Evolutionary conservation across 2,329 filamentous ascomycete genomes (phyloP), one percentile per base, ranked within the genome.

Genomic region (Penicillium sp.): DNA sequence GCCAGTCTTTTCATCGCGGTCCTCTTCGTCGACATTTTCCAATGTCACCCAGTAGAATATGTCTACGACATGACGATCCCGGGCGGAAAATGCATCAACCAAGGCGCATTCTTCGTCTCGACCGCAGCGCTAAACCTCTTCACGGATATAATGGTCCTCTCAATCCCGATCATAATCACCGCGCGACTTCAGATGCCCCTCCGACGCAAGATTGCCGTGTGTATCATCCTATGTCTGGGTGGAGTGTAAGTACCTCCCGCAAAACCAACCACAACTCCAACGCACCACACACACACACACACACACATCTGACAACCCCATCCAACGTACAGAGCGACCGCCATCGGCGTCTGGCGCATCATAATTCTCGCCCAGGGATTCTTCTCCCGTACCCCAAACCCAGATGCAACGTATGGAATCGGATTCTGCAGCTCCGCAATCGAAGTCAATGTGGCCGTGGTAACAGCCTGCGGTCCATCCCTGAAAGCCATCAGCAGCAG

Each of bases 131-230:
- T 68, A 1, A 66, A 69, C 34, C 60, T 73, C n/a, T 62, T 72
- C 50, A 72, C 70, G 3, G 70, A 73, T 29, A 14, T 69, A 2
- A 52, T 72, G 35, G 66, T 73, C 1, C 48, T 73, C 2, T 58
- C 64, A 0, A 67, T 73, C 8, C 71, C 71, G 1, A 63, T 66
- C n/a, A 60, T 69, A 20, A 71, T 72, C 22, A 69, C 66, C 31
- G 69, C 61, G 49, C 57, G 55, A 6, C 60, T 73, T 7, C 68
- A 68, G 18, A 68, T 73, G 61, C 63, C 67, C 0, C 26, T 63
- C 1, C 56, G 62, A 13, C 55, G 63, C 31, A 73, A 71, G 53
- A 31, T 72, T 6, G 69, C 69, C 13, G 66, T 72, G 5, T 66
- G 64, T 22, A 22, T 64, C 14, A 67, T 72, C 29, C 52, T 71